Evolutionary conservation across 495 filamentous ascomycete genomes (phyloP).

Genomic region (Podospora comata): DNA sequence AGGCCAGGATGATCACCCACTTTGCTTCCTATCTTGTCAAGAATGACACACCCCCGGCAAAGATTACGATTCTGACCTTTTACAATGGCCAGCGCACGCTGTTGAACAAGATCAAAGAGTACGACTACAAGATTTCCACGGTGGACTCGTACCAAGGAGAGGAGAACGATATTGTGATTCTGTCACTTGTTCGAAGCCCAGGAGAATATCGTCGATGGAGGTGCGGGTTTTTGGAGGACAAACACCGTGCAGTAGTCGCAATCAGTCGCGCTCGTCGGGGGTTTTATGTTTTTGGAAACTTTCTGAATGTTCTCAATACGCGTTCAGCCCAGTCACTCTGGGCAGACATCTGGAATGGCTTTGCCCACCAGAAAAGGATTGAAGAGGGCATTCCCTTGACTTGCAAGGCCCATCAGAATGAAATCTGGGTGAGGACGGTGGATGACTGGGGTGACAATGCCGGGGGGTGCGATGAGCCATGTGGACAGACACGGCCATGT

Average conservation of each 20-base stretch:
- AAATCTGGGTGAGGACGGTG: conserved; percentile 41
- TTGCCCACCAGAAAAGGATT: conserved; percentile 23
- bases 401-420: conserved; percentile 39
- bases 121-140: conserved; percentile 65
- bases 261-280: conserved; percentile 82
- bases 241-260: conserved; percentile 83
- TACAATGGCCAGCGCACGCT: conserved; percentile 82
- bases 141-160: conserved; percentile 95
- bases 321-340: conserved; percentile 41
- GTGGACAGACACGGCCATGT: conserved; percentile 42
- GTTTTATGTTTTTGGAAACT: conserved; percentile 86
- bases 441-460: conserved; percentile 50
- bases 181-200: conserved; percentile 77
- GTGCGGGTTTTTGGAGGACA: conserved; percentile 69
- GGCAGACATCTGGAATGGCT: conserved; percentile 35
- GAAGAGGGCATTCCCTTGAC: conserved; percentile 36
- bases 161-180: conserved; percentile 81
- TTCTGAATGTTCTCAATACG: conserved; percentile 46
- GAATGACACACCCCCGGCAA: conserved; percentile 55
- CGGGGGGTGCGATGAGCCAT: conserved; percentile 58
- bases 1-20: conserved; percentile 72
- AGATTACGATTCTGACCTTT: conserved; percentile 86
- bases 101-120: conserved; percentile 38
- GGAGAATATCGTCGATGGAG: conserved; percentile 22
- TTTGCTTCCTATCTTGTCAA: conserved; percentile 70